These are phyloP conservation scores for Ampelocalamus luodianensis DNA, from an alignment of 176 grass and related monocot species.

Conservation along the genomic window DNA sequence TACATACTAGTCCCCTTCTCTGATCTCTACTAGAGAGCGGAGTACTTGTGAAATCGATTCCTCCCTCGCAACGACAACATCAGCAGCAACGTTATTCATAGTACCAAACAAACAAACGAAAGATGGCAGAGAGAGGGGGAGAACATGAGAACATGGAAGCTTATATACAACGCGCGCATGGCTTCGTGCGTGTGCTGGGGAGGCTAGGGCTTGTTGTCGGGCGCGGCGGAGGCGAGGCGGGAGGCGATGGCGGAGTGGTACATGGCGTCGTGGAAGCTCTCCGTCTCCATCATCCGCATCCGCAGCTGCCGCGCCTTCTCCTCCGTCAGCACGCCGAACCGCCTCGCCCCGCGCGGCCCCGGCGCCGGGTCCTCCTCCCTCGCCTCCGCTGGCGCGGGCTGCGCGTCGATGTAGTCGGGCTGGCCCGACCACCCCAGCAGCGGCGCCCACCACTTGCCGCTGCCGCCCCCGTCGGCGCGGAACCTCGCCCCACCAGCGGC, in stretches of 20 bases:
- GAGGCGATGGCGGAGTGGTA: constrained; percentile 99
- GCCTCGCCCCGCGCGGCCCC: not conserved
- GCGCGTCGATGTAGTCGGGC: constrained; percentile 83
- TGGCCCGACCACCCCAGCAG: constrained; percentile 80
- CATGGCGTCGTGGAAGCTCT: constrained; percentile 91
- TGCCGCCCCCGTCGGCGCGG: not conserved
- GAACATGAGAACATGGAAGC: not conserved
- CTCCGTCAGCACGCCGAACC: constrained; percentile 79
- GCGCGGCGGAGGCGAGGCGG: constrained; percentile 81
- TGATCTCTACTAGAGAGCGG: not conserved
- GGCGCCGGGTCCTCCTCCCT: not conserved
- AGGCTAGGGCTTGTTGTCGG: not conserved
- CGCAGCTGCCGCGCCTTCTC: constrained; percentile 91
- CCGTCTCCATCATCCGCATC: constrained; percentile 70
- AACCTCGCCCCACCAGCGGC: constrained; percentile 15
- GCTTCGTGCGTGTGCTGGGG: too few relatives aligned
- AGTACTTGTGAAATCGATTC: not conserved
- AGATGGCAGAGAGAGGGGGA: not conserved
- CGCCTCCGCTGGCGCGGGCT: not conserved
- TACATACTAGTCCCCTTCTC: not conserved
- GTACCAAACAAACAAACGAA: not conserved
- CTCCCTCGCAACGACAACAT: not conserved
- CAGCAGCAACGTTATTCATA: not conserved
- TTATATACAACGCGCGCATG: not conserved
- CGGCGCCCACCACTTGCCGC: constrained; percentile 84